Evolutionary conservation across 352 stramenopile genomes (phyloP), one percentile per base, ranked within the genome.

Genomic region (Paralagenidium karlingii): DNA sequence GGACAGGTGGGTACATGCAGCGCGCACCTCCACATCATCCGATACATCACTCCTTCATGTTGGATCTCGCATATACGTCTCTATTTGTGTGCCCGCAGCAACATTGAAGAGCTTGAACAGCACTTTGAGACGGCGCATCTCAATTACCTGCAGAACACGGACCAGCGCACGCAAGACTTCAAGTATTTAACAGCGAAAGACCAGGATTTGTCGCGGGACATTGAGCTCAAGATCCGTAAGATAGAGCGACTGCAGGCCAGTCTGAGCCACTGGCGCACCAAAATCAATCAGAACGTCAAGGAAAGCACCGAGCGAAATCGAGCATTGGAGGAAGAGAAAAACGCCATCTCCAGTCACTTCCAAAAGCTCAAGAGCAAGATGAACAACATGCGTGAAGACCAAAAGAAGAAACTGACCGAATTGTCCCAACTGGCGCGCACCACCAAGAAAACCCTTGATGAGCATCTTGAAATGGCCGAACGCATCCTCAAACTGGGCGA

Each of bases 101-200:
- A 76, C 46, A 96, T 97, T 36, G 81, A 97, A 51, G 82, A 96
- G 45, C 66, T 97, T 2, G 88, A 97, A 54, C 76, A 96, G 55
- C 68, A 96, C 50, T 96, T 98, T 45, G 84, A 97, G 62, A 83
- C 74, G 1, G 85, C 80, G 7, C 85, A 96, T 43, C 53, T 96
- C 12, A 90, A 85, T 47, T 96, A 94, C 53, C 43, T 94, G 12
- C 73, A 96, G 51, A 96, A 94, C 50, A 98, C 88, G 27, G 85
- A 97, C 59, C 77, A 95, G 31, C 79, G 80, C 31, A 96, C 84
- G 18, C 78, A 92, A 39, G 82, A 96, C 37, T 97, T 97, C 55
- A 95, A 97, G 68, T 90, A 96, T 54, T 57, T 97, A 25, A 95
- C 87, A 3, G 64, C 74, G 0, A 95, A 94, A 50, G 87, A 97